Base-by-base conservation (phyloP, 148 eudicot species). In the Heliamphora exappendiculata region DNA sequence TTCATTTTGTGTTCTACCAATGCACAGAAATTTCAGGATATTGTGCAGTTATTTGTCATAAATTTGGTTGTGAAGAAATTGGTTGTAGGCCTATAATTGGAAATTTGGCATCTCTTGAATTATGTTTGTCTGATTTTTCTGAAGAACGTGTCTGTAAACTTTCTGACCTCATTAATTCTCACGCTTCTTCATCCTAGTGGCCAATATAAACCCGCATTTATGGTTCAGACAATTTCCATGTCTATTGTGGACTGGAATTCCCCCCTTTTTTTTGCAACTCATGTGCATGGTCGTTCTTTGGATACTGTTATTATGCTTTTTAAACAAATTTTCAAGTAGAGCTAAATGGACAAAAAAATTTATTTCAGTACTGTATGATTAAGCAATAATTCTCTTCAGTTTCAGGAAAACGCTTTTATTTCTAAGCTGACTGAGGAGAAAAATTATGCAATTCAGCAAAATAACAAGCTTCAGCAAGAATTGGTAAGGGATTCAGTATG, bases 351-450 rank as follows among this genome's bases (percentile, higher is more conserved):
- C 24, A n/a, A n/a, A n/a, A n/a, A n/a, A n/a, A n/a, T n/a, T n/a
- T n/a, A 67, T 29, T 19, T 28, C 16, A 4, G n/a, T 55, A 33
- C 44, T n/a, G 39, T 33, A 14, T 64, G 6, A 5, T 45, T 79
- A 31, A 26, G 4, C 28, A 36, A 12, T 44, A 42, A 49, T 24
- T 73, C 26, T 70, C 42, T 65, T 5, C n/a, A 36, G 4, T 82
- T 78, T 59, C 88, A 93, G 98, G 81, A 65, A 47, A 88, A 79
- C 49, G 83, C 88, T 63, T 73, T 85, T 60, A 85, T 93, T 73
- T 68, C 87, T 31, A 89, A 80, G 91, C 87, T 93, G 86, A 82
- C 82, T 2, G 93, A 91, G 72, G 98, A 93, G 87, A 89, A 84
- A 76, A 86, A 79, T 64, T 76, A 85, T 70, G 89, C 88, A 66